A percentile compares a stretch with the other conserved stretches of the same genome.
phyloP scores from a whole-genome alignment of 140 eudicot species.

The Oenanthe javanica region DNA sequence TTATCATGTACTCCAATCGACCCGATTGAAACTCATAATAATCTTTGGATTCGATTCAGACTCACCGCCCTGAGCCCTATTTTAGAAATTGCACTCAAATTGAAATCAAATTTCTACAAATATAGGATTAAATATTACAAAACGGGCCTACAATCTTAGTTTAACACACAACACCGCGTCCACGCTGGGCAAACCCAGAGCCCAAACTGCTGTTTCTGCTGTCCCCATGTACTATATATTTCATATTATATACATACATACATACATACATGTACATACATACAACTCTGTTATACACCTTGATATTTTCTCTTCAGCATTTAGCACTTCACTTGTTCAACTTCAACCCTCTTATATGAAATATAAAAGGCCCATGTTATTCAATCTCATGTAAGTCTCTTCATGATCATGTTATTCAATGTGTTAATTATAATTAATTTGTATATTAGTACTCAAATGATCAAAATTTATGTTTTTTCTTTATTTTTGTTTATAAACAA shows the following conservation, averaged over 20 bases:
- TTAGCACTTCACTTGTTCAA: background rate
- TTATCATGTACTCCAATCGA: too few relatives aligned
- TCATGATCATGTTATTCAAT: background rate
- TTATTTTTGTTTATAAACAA: background rate
- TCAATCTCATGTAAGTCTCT: background rate
- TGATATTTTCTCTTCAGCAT: background rate
- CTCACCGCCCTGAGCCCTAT: too few relatives aligned
- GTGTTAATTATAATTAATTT: background rate
- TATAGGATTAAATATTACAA: background rate
- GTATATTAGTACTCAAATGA: background rate
- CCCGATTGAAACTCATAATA: too few relatives aligned
- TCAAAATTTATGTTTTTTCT: background rate
- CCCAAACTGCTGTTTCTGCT: conserved; percentile 2
- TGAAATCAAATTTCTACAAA: background rate
- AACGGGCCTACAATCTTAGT: background rate
- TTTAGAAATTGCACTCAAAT: too few relatives aligned
- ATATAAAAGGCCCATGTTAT: background rate
- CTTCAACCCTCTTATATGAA: background rate
- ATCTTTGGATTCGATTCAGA: too few relatives aligned
- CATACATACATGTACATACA: background rate
- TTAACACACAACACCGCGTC: background rate
- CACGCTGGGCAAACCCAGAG: conserved; percentile 1
- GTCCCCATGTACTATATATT: background rate
- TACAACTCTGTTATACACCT: background rate
- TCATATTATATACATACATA: too few relatives aligned